These are phyloP conservation scores for Rhizoclosmatium sp. DNA, from an alignment of 192 early-diverging fungal genomes.

Conservation along the genomic window DNA sequence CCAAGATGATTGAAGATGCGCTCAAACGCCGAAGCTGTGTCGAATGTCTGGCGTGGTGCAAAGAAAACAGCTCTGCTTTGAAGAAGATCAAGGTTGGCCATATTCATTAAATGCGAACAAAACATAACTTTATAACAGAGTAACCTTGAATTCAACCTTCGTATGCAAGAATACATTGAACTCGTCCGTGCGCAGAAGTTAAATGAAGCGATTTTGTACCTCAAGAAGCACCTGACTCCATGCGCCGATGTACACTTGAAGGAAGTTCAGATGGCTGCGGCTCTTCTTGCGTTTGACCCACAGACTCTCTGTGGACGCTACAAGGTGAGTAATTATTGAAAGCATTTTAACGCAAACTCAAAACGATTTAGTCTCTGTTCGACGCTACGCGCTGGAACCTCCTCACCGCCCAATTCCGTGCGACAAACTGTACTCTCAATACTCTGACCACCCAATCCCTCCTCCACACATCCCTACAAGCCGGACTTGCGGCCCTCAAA, in stretches of 20 bases:
- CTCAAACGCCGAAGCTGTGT: conserved; percentile 80
- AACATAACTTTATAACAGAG: conserved; percentile 63
- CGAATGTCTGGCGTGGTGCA: conserved; percentile 93
- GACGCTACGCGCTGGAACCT: conserved; percentile 77
- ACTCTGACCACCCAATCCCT: conserved; percentile 86
- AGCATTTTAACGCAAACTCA: not conserved
- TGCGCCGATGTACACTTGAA: conserved; percentile 80
- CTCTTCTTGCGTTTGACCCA: conserved; percentile 82
- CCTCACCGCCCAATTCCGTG: conserved; percentile 81
- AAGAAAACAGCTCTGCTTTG: conserved; percentile 86
- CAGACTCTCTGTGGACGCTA: conserved; percentile 83
- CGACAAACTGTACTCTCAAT: conserved; percentile 88
- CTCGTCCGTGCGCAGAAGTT: conserved; percentile 71
- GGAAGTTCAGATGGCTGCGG: conserved; percentile 90
- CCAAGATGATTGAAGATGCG: conserved; percentile 80
- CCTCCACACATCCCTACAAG: conserved; percentile 88
- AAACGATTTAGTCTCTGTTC: conserved; percentile 45
- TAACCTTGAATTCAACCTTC: conserved; percentile 94
- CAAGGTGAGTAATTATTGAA: conserved; percentile 59
- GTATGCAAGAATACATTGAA: conserved; percentile 95
- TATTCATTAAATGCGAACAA: not conserved
- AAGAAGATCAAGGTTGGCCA: conserved; percentile 83
- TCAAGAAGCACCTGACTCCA: conserved; percentile 81
- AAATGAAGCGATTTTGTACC: conserved; percentile 83
- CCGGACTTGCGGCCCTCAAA: conserved; percentile 95